These are phyloP conservation scores for Populus tomentosa DNA, from an alignment of 441 rosid species.

Conservation along the genomic window DNA sequence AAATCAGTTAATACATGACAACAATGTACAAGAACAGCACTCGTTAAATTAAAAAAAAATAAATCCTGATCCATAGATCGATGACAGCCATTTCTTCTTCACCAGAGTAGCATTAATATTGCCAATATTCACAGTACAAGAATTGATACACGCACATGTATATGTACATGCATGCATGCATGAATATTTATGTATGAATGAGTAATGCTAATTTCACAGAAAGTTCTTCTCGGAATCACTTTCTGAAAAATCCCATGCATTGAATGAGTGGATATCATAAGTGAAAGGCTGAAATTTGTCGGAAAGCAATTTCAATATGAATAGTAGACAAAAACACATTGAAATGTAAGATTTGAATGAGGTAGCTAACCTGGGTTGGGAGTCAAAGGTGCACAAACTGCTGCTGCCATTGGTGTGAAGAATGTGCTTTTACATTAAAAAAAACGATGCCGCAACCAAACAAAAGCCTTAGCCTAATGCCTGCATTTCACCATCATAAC, in stretches of 20 bases:
- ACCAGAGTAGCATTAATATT: neutral
- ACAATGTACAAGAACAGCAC: neutral
- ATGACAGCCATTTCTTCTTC: neutral
- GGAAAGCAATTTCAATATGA: neutral
- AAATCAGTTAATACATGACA: neutral
- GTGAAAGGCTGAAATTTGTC: neutral
- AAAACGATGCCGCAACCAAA: neutral
- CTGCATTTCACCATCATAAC: conserved; percentile 16
- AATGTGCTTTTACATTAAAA: neutral
- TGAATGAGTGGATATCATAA: neutral
- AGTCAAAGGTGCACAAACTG: conserved; percentile 34
- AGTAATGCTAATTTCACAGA: neutral
- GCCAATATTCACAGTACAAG: neutral
- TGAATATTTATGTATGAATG: neutral
- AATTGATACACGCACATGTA: neutral
- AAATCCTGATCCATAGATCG: neutral
- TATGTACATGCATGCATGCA: too few relatives aligned
- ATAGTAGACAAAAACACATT: neutral
- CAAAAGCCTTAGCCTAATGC: conserved; percentile 31
- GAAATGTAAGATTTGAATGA: neutral
- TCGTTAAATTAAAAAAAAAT: neutral
- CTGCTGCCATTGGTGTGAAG: conserved; percentile 31
- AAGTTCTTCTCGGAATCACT: neutral
- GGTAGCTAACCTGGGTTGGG: conserved; percentile 25
- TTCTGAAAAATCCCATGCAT: neutral